Evolutionary conservation across 148 eudicot species (phyloP), one percentile per base, ranked within the genome.

Genomic region (Salicornia ramosissima): DNA sequence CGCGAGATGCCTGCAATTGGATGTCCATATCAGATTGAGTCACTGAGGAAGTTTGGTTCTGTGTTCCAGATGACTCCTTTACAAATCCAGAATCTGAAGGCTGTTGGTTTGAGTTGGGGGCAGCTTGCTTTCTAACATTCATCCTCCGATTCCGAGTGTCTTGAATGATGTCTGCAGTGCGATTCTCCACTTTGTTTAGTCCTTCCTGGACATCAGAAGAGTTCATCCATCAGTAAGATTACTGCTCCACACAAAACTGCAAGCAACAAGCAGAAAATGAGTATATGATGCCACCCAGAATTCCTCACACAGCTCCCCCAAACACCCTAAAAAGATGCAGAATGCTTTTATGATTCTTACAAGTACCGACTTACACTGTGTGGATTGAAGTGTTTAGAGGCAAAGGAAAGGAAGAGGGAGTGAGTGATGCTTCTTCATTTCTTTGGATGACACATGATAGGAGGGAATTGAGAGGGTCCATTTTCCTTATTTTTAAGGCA

Each of bases 1-100:
- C 92, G 77, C 96, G 95, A 80, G 97, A 91, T 77, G 97, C 97
- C 83, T 91, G 90, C 85, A 91, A 70, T 78, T 91, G 97, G 65
- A 75, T 91, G 75, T 89, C 92, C 70, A 73, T 46, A 52, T 86
- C 89, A 70, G 84, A 71, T 68, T 83, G 88, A 62, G 52, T 74
- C 67, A 71, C 83, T 13, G 85, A 73, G 16, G 86, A 83, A 66
- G 57, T 63, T 55, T 76, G 84, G 30, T 68, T 71, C 67, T 72
- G 84, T 62, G 45, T 10, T 72, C 63, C 49, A 63, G 82, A 78
- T 79, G 66, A 80, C 71, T 75, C 83, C 64, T 71, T 59, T 36
- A 59, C 25, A 76, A 39, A 31, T 66, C 65, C 69, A 72, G 67
- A 55, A 71, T 74, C 72, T 34, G 71, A 62, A 24, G 59, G 60